Base-by-base conservation (phyloP, 805 yeast genomes). In the Nakazawaea pomicola region DNA sequence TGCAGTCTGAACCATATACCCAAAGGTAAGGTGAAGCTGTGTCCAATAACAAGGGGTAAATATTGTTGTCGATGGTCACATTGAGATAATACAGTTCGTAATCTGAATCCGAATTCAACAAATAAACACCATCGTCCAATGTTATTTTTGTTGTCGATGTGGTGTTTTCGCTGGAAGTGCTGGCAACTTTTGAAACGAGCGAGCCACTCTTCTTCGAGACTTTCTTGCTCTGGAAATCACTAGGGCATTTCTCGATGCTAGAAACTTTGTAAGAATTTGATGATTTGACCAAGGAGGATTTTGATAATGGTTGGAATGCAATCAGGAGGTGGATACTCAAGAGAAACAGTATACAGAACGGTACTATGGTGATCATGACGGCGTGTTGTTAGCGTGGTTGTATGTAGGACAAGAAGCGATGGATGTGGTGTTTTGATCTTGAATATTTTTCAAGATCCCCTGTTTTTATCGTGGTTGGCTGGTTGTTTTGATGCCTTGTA, bases 21-120 rank as follows among this genome's bases (percentile, higher is more conserved):
- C 87, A 80, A 2, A 78, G 54, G 43, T 78, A 72, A 14, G 79
- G 78, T 20, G 83, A 76, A 6, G 83, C 86, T 0, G 87, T 80
- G 55, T 80, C 87, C 14, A 80, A 58, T 15, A 80, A 64, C 29
- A 80, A 58, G 4, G 75, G 74, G 49, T 68, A 76, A 24, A 60
- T 60, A n/a, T 54, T 53, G n/a, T 62, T 49, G 17, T 61, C 67
- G 29, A 70, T 57, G 11, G 66, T 65, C 23, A 67, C 59, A 46
- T 69, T 60, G 38, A 65, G 58, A 33, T 51, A 66, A 41, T 58
- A 69, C n/a, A 72, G 65, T 40, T 61, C 50, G 31, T 55, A 54
- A 21, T 50, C 38, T 3, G 55, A 35, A 19, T 49, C 52, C 0
- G 58, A 36, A 25, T 60, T 55, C 17, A 54, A 43, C 20, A 62